phyloP scores from a whole-genome alignment of 768 basidiomycete species.

The Serendipita sp. region DNA sequence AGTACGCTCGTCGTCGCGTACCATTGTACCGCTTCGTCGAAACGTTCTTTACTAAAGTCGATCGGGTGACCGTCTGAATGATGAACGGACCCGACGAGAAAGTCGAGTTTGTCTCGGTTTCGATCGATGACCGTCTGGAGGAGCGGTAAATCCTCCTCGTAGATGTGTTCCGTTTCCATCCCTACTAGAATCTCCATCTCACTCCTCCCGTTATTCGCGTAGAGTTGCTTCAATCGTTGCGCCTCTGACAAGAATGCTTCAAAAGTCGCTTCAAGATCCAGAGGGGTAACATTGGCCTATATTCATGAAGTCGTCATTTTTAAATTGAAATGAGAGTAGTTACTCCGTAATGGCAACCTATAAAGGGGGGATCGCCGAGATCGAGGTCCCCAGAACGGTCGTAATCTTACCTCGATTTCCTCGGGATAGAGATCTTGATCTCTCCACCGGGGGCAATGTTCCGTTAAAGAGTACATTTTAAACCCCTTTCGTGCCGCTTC shows the following conservation, averaged over 20 bases:
- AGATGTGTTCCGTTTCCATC: conserved; percentile 84
- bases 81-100: conserved; percentile 84
- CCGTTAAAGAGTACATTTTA: conserved; percentile 68
- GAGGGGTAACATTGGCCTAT: conserved; percentile 39
- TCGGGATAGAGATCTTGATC: conserved; percentile 78
- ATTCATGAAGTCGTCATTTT: no score
- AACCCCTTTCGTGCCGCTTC: conserved; percentile 72
- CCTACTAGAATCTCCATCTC: conserved; percentile 66
- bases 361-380: background rate
- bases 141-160: conserved; percentile 40
- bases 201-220: conserved; percentile 22
- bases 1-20: conserved; percentile 10
- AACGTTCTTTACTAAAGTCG: conserved; percentile 73
- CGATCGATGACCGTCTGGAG: conserved; percentile 36
- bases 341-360: no score
- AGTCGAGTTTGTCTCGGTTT: conserved; percentile 47
- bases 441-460: conserved; percentile 86
- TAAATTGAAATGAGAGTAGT: background rate
- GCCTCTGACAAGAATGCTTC: conserved; percentile 68
- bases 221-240: conserved; percentile 46
- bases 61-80: conserved; percentile 80
- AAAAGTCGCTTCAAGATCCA: conserved; percentile 47
- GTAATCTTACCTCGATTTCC: conserved; percentile 42
- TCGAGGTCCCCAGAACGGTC: no score
- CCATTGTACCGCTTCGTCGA: conserved; percentile 38